These are phyloP conservation scores for Boletellus sp. DNA, from an alignment of 1,284 basidiomycete species.

Conservation along the genomic window DNA sequence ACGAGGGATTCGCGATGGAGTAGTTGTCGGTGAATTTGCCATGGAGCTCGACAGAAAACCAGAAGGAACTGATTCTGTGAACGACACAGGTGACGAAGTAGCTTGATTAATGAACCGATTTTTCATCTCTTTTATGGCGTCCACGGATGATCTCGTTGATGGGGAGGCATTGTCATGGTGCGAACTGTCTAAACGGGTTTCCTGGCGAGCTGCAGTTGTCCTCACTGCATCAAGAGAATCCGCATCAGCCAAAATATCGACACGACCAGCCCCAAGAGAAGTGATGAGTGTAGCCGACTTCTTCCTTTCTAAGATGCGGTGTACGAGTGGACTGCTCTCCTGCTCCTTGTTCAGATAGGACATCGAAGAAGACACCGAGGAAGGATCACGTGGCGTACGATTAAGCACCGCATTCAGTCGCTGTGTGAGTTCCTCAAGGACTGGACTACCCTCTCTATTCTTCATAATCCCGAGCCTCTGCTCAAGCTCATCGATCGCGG, in stretches of 20 bases:
- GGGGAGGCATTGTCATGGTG: constrained; percentile 26
- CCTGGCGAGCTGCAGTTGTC: constrained; percentile 3
- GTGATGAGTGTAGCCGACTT: constrained; percentile 11
- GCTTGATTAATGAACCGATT: constrained; percentile 46
- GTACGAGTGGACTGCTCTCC: constrained; percentile 32
- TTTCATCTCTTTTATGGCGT: constrained; percentile 66
- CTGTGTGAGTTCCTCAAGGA: constrained; percentile 55
- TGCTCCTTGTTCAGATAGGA: constrained; percentile 12
- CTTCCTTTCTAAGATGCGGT: constrained; percentile 26
- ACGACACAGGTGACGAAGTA: constrained; percentile 29
- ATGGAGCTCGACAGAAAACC: constrained; percentile 6
- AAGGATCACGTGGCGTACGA: constrained; percentile 31
- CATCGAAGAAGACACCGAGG: constrained; percentile 10
- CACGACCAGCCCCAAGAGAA: constrained; percentile 6
- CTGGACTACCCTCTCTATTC: constrained; percentile 60
- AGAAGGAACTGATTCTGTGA: constrained; percentile 18
- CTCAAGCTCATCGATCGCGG: constrained; percentile 55
- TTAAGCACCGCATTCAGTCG: constrained; percentile 45
- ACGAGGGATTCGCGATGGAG: constrained; percentile 33
- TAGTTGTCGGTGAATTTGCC: constrained; percentile 11
- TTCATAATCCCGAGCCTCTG: constrained; percentile 52
- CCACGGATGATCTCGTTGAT: constrained; percentile 36
- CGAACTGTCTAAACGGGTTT: constrained; percentile 2
- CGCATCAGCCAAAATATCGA: constrained; percentile 3
- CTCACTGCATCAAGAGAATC: constrained; percentile 4